These are phyloP conservation scores for Hyphodiscus hymeniophilus DNA, from an alignment of 495 filamentous ascomycete species.

Conservation along the genomic window DNA sequence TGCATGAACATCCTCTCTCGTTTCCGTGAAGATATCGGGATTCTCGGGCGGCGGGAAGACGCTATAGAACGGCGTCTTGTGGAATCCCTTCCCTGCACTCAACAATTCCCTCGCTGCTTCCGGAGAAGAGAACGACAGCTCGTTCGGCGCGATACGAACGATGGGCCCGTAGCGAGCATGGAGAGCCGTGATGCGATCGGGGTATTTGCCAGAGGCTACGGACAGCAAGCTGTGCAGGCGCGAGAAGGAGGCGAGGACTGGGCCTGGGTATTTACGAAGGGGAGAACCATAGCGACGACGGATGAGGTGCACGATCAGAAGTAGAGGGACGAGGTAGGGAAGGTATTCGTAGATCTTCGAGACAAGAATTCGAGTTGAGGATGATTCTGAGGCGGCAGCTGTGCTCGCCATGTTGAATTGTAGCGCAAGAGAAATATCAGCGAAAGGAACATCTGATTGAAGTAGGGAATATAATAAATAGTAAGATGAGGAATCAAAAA, in stretches of 20 bases:
- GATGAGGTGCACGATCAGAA: neutral
- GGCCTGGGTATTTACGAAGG: neutral
- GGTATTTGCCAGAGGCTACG: neutral
- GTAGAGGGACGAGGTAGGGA: neutral
- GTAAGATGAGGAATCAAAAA: neutral
- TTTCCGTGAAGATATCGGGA: slow-evolving; percentile 52
- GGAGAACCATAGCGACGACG: neutral
- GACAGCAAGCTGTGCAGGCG: neutral
- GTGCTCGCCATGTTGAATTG: neutral
- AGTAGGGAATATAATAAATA: too few species aligned
- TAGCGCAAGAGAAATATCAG: too few species aligned
- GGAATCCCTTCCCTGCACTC: slow-evolving; percentile 43
- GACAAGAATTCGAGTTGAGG: too few species aligned
- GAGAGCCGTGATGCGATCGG: neutral
- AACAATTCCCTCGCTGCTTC: slow-evolving; percentile 35
- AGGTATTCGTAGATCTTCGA: neutral
- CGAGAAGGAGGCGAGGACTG: neutral
- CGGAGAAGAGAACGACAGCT: slow-evolving; percentile 32
- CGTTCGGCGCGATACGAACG: slow-evolving; percentile 52
- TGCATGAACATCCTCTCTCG: slow-evolving; percentile 43
- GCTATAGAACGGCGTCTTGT: slow-evolving; percentile 47
- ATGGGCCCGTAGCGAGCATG: slow-evolving; percentile 29
- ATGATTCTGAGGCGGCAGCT: too few species aligned
- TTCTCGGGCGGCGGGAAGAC: slow-evolving; percentile 49
- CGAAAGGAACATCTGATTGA: too few species aligned